phyloP scores from a whole-genome alignment of 2,329 filamentous ascomycete genomes.

The Phialocephala sp. region DNA sequence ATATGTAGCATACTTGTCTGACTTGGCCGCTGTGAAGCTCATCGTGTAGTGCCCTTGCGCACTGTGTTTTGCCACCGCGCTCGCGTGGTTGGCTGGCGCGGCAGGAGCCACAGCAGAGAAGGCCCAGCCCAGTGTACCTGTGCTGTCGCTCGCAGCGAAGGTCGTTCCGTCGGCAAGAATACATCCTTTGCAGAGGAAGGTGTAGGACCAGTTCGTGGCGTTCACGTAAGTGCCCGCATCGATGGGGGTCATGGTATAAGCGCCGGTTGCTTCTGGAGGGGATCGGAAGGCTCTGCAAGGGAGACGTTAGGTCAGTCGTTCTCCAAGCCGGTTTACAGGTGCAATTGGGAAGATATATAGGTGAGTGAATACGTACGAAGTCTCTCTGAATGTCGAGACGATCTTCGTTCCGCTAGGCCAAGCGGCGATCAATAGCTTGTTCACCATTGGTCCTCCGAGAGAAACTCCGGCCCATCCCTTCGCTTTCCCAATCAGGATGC shows the following conservation, averaged over 20 bases:
- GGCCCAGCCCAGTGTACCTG: slow-evolving; percentile 26
- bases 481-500: slow-evolving; percentile 54
- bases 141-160: slow-evolving; percentile 30
- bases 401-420: slow-evolving; percentile 55
- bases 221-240: slow-evolving; percentile 58
- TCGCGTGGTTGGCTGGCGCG: slow-evolving; percentile 19
- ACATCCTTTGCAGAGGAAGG: slow-evolving; percentile 57
- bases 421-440: slow-evolving; percentile 53
- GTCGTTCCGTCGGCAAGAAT: slow-evolving; percentile 45
- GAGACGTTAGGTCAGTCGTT: slow-evolving; percentile 46
- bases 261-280: slow-evolving; percentile 43
- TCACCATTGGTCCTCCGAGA: slow-evolving; percentile 53
- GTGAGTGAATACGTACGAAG: slow-evolving; percentile 43
- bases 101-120: slow-evolving; percentile 21
- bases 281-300: slow-evolving; percentile 32
- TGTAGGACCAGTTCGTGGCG: slow-evolving; percentile 57
- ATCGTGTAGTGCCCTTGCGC: slow-evolving; percentile 22
- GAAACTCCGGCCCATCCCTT: slow-evolving; percentile 56
- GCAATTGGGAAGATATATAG: slow-evolving; percentile 17
- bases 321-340: too few species aligned
- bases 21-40: slow-evolving; percentile 22
- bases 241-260: slow-evolving; percentile 53
- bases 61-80: slow-evolving; percentile 24
- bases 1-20: slow-evolving; percentile 23
- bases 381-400: slow-evolving; percentile 47